These are phyloP conservation scores for Eucalyptus sp. DNA, from an alignment of 345 rosid genomes.

Conservation along the genomic window DNA sequence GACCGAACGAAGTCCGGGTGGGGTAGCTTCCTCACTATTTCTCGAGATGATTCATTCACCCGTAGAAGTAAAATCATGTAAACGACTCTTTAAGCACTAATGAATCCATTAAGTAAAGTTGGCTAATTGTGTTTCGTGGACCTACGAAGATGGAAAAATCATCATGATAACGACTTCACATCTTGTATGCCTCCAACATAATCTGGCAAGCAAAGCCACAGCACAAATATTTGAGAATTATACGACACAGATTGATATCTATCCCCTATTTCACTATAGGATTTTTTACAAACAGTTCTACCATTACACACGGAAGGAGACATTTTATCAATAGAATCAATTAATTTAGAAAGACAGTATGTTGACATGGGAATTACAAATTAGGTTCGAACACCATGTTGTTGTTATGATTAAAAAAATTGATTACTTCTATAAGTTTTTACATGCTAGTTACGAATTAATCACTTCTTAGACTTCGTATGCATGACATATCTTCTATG, in stretches of 20 bases:
- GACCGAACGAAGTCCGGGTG: too few relatives aligned
- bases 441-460: rapidly evolving
- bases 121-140: not conserved
- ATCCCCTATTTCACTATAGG: not conserved
- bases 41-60: not conserved
- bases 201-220: not conserved
- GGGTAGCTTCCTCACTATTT: rapidly evolving
- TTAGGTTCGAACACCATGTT: not conserved
- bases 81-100: rapidly evolving
- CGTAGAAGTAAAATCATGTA: not conserved
- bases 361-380: not conserved
- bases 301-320: not conserved
- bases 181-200: not conserved
- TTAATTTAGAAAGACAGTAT: not conserved
- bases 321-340: not conserved
- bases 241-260: not conserved
- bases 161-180: not conserved
- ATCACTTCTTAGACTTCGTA: not conserved
- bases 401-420: not conserved
- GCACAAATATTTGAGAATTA: not conserved
- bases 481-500: not conserved
- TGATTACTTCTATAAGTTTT: not conserved
- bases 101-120: not conserved
- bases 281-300: not conserved
- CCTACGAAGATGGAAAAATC: not conserved